Conservation (phyloP, 192 early-diverging fungal species). For the Chytriomyces confervae region DNA sequence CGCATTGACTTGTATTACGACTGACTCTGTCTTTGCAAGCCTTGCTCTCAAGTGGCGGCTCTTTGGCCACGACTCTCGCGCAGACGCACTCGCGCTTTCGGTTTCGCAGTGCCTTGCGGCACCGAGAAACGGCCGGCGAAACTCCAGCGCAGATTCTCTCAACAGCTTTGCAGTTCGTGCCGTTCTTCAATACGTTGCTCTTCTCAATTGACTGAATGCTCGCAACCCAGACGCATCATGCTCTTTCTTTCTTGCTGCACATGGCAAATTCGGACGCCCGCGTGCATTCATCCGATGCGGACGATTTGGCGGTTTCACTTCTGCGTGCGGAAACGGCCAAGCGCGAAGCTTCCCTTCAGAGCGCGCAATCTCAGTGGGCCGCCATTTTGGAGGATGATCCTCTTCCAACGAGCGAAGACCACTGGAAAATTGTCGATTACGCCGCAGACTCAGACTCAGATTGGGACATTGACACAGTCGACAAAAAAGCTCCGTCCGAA, state of each 20-base stretch:
- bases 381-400: not conserved
- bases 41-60: constrained; percentile 22
- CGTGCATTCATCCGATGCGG: not conserved
- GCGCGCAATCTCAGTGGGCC: not conserved
- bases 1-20: not conserved
- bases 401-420: no score
- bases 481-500: no score
- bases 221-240: constrained; percentile 15
- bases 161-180: constrained; percentile 14
- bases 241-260: not conserved
- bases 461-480: no score
- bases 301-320: not conserved
- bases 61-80: constrained; percentile 17
- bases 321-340: not conserved
- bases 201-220: no score
- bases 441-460: no score
- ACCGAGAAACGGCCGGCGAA: not conserved
- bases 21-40: not conserved
- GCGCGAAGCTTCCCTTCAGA: not conserved
- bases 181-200: not conserved
- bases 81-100: constrained; percentile 1
- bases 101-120: not conserved
- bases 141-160: constrained; percentile 1
- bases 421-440: no score
- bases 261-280: not conserved